A percentile compares a stretch with the other conserved stretches of the same genome.
phyloP scores from a whole-genome alignment of 2,329 filamentous ascomycete genomes.

The Paecilomyces formosus region DNA sequence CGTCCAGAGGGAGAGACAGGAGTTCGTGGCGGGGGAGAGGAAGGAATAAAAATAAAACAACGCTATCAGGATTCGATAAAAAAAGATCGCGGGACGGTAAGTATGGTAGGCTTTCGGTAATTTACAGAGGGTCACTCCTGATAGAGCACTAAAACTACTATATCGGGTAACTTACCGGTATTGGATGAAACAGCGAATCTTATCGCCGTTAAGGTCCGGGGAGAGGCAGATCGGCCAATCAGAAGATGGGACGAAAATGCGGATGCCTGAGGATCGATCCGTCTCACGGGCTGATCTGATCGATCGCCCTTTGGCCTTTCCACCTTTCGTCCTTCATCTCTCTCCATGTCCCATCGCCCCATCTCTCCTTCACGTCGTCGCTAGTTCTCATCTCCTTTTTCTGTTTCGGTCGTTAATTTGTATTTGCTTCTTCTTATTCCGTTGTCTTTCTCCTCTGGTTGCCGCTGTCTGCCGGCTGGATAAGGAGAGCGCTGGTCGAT shows the following conservation, averaged over 20 bases:
- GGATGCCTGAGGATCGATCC: constrained; percentile 21
- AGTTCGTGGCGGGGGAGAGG: background rate
- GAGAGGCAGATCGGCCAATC: constrained; percentile 11
- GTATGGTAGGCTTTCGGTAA: background rate
- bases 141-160: background rate
- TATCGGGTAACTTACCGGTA: background rate
- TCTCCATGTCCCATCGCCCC: background rate
- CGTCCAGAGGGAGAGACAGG: background rate
- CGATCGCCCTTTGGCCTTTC: constrained; percentile 4
- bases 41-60: background rate
- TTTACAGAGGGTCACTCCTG: background rate
- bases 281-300: constrained; percentile 2
- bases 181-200: constrained; percentile 3
- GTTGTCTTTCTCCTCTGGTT: background rate
- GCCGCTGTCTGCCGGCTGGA: background rate
- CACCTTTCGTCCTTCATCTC: constrained; percentile 4
- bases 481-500: background rate
- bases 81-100: background rate
- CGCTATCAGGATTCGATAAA: background rate
- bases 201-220: background rate
- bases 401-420: background rate
- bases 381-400: background rate
- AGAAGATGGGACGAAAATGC: constrained; percentile 11
- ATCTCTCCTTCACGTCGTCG: background rate
- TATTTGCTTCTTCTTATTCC: background rate